phyloP scores from a whole-genome alignment of 441 rosid species.

The Populus hybrid region DNA sequence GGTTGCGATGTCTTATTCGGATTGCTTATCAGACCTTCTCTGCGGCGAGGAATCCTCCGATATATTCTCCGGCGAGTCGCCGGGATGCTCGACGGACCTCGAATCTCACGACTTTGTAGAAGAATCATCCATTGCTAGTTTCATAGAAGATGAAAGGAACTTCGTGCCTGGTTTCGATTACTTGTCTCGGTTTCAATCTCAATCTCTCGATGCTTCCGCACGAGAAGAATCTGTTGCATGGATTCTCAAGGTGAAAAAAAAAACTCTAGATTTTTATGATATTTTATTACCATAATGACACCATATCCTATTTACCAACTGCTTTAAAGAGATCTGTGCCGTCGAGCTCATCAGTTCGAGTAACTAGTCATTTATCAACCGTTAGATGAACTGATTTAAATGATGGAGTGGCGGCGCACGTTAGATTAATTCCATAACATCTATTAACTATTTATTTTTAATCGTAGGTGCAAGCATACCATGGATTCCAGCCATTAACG shows the following conservation, averaged over 20 bases:
- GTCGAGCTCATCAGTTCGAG: neutral
- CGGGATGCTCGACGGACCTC: slow-evolving; percentile 61
- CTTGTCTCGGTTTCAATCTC: slow-evolving; percentile 67
- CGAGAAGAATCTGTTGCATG: slow-evolving; percentile 86
- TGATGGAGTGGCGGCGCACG: slow-evolving; percentile 3
- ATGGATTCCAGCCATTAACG: slow-evolving; percentile 79
- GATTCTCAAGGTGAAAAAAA: slow-evolving; percentile 72
- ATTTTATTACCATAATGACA: slow-evolving; percentile 14
- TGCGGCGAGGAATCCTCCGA: slow-evolving; percentile 71
- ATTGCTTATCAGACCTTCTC: slow-evolving; percentile 55
- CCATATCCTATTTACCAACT: neutral
- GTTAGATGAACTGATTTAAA: slow-evolving; percentile 4
- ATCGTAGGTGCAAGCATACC: slow-evolving; percentile 61
- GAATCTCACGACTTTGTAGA: slow-evolving; percentile 43
- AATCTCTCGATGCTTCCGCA: slow-evolving; percentile 72
- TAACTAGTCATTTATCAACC: neutral
- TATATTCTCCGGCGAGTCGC: slow-evolving; percentile 58
- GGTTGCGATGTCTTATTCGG: slow-evolving; percentile 52
- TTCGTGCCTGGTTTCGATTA: slow-evolving; percentile 90
- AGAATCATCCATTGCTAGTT: slow-evolving; percentile 70
- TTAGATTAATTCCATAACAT: neutral
- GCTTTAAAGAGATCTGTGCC: slow-evolving; percentile 22
- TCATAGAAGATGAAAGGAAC: slow-evolving; percentile 65
- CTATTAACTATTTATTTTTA: neutral
- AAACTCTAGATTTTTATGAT: neutral